Evolutionary conservation across 2,329 filamentous ascomycete species (phyloP).

Genomic region (Alternaria angustiovoidea): DNA sequence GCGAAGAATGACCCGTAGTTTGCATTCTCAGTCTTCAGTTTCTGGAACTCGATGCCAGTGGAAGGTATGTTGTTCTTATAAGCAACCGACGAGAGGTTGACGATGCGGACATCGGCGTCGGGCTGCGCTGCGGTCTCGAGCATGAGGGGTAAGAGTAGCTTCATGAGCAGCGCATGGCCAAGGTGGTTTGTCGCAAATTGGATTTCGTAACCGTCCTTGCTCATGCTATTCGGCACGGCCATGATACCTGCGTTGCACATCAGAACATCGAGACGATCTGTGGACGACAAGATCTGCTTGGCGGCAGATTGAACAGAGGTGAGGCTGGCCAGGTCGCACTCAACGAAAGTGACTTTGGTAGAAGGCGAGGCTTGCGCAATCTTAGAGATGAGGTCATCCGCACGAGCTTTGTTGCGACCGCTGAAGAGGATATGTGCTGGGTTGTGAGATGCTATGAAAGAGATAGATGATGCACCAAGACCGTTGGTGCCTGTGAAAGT

Average conservation of each 20-base stretch:
- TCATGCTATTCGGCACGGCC: slow-evolving; percentile 46
- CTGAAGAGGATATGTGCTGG: slow-evolving; percentile 58
- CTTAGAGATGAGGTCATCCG: slow-evolving; percentile 49
- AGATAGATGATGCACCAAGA: slow-evolving; percentile 56
- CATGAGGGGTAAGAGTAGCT: slow-evolving; percentile 55
- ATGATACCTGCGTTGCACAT: slow-evolving; percentile 59
- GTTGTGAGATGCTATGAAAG: slow-evolving; percentile 54
- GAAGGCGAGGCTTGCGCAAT: slow-evolving; percentile 54
- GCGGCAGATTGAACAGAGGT: slow-evolving; percentile 11
- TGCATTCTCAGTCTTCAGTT: neutral
- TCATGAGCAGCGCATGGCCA: slow-evolving; percentile 58
- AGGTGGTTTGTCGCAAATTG: slow-evolving; percentile 62
- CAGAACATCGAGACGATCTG: slow-evolving; percentile 54
- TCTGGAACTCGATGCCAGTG: slow-evolving; percentile 46
- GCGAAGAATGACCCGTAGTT: slow-evolving; percentile 43
- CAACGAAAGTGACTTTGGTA: slow-evolving; percentile 27
- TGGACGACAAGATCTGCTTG: slow-evolving; percentile 35
- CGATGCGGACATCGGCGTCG: slow-evolving; percentile 56
- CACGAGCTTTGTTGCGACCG: slow-evolving; percentile 54
- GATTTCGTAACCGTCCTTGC: slow-evolving; percentile 59
- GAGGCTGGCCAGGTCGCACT: slow-evolving; percentile 13
- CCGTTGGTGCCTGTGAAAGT: slow-evolving; percentile 53
- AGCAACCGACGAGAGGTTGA: slow-evolving; percentile 50
- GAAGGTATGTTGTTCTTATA: slow-evolving; percentile 28
- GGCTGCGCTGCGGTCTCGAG: slow-evolving; percentile 50